Evolutionary conservation across 2,329 filamentous ascomycete species (phyloP), one percentile per base, ranked within the genome.

Genomic region (Botrytis fabae): DNA sequence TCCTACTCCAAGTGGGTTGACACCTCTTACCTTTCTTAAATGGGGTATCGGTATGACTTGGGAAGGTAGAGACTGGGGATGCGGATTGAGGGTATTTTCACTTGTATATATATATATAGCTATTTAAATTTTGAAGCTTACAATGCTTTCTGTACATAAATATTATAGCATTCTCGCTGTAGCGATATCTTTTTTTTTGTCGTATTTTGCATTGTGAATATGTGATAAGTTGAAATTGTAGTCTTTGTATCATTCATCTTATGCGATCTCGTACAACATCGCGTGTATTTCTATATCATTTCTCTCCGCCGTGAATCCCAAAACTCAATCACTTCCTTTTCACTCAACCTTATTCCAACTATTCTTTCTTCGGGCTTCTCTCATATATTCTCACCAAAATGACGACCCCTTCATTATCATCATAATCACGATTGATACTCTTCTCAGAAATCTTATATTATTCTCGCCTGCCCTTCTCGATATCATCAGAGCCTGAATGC

Each of bases 1-100:
- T 78, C 79, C 35, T 85, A 85, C 71, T 78, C 78, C 10, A 78
- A 75, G 35, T 86, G 83, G 82, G 83, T 85, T 68, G 85, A 86
- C 76, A 80, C 80, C 38, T 79, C 75, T 48, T 86, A 85, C 74
- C 73, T 84, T 54, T 77, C 76, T 64, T 80, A 77, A 62, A 54
- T 48, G 10, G 42, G 28, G 62, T 32, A 64, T 64, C 9, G 25
- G 20, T 32, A 18, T 28, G 3, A 20, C 8, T 32, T 4, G 38
- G 20, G 16, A 28, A 3, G 8, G 40, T 60, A 25, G 16, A 9
- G 35, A 38, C 18, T 44, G 25, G 38, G 12, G 16, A 63, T 44
- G 22, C 4, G 8, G 22, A 18, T 1, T 51, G n/a, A 16, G 20
- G 22, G 42, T 40, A 9, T 28, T 51, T 66, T 66, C 9, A 66